Evolutionary conservation across 129 eudicot species (phyloP).

Genomic region (Ambrosia trifida): DNA sequence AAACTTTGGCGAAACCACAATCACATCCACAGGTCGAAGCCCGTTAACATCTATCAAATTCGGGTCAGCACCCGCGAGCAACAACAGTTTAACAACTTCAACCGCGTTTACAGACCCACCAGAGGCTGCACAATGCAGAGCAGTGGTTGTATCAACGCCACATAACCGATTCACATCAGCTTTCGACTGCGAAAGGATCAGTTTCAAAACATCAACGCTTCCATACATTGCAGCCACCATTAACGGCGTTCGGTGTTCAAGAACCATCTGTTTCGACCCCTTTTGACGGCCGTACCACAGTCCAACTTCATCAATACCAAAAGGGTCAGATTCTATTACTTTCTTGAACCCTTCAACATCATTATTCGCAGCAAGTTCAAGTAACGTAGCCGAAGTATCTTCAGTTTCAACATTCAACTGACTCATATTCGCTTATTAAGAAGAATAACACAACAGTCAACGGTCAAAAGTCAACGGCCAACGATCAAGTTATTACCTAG

Average conservation of each 20-base stretch:
- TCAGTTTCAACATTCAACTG: slow-evolving; percentile 1
- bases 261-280: slow-evolving; percentile 34
- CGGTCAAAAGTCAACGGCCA: not conserved
- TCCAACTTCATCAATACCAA: slow-evolving; percentile 27
- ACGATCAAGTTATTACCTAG: not conserved
- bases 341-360: slow-evolving; percentile 34
- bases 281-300: slow-evolving; percentile 38
- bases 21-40: slow-evolving; percentile 34
- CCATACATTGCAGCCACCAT: slow-evolving; percentile 50
- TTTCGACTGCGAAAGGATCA: slow-evolving; percentile 30
- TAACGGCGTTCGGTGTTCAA: slow-evolving; percentile 40
- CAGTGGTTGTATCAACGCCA: slow-evolving; percentile 33
- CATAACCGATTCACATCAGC: slow-evolving; percentile 33
- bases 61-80: slow-evolving; percentile 39
- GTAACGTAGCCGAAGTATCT: slow-evolving; percentile 21
- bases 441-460: not conserved
- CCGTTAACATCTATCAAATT: slow-evolving; percentile 34
- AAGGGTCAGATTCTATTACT: not conserved
- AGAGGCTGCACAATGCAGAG: slow-evolving; percentile 45
- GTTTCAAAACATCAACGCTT: slow-evolving; percentile 37
- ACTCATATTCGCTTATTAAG: not conserved
- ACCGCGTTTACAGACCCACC: slow-evolving; percentile 39
- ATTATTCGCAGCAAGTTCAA: slow-evolving; percentile 47
- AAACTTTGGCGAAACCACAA: slow-evolving; percentile 29
- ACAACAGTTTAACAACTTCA: slow-evolving; percentile 36